Percentiles rank a stretch among this genome's conserved stretches.
phyloP scores from a whole-genome alignment of 768 basidiomycete species.

The Termitomyces sp. region DNA sequence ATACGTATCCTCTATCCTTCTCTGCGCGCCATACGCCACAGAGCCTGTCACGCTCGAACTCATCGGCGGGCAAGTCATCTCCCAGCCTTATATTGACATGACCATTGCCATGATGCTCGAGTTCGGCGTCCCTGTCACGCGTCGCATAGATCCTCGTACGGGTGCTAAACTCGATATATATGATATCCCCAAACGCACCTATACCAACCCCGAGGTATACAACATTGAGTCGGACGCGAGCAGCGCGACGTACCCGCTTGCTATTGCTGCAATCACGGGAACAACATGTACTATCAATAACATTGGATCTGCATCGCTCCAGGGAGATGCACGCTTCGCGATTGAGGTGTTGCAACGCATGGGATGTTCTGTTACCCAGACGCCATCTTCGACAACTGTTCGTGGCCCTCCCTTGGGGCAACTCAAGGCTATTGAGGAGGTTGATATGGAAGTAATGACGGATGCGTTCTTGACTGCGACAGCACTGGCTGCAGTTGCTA shows the following conservation, averaged over 20 bases:
- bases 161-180: constrained; percentile 75
- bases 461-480: constrained; percentile 97
- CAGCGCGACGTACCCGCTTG: constrained; percentile 94
- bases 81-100: constrained; percentile 99
- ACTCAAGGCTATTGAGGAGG: constrained; percentile 76
- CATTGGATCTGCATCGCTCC: constrained; percentile 85
- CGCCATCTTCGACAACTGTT: constrained; percentile 84
- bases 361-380: constrained; percentile 92
- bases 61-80: constrained; percentile 92
- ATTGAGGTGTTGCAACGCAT: constrained; percentile 89
- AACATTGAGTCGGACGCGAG: constrained; percentile 94
- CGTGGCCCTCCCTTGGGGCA: constrained; percentile 80
- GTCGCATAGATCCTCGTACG: constrained; percentile 52
- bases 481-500: constrained; percentile 80
- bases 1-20: constrained; percentile 95
- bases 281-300: constrained; percentile 90
- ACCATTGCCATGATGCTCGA: constrained; percentile 96
- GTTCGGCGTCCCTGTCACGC: constrained; percentile 76
- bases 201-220: constrained; percentile 75
- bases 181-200: constrained; percentile 75
- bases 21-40: constrained; percentile 90
- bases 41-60: constrained; percentile 85
- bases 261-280: constrained; percentile 97
- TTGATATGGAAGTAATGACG: constrained; percentile 99
- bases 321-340: constrained; percentile 97